Percentiles rank a stretch among this genome's conserved stretches.
Conservation (phyloP, 164 flowering plant genomes). For the Taxillus chinensis region DNA sequence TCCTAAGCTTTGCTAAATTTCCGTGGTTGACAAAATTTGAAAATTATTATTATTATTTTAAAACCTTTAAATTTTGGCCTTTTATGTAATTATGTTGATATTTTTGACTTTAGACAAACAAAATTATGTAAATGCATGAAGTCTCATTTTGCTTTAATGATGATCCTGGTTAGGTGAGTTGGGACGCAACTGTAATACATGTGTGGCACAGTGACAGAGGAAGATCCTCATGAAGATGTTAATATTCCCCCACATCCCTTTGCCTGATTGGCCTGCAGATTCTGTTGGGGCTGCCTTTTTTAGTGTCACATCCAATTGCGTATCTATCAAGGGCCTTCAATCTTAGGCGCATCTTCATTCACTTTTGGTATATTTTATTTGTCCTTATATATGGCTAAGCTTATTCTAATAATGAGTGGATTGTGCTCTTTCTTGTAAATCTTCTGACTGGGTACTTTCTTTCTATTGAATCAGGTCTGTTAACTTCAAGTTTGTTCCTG, state of each 20-base stretch:
- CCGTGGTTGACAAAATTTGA: no score
- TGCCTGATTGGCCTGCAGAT: slow-evolving; percentile 54
- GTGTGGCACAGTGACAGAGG: neutral
- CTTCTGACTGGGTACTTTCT: neutral
- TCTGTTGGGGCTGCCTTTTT: slow-evolving; percentile 71
- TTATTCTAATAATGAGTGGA: neutral
- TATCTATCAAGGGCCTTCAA: slow-evolving; percentile 83
- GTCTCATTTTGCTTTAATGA: neutral
- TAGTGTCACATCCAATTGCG: slow-evolving; percentile 59
- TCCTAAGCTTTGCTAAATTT: no score
- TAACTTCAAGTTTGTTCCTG: slow-evolving; percentile 90
- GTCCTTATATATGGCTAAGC: neutral
- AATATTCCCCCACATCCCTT: slow-evolving; percentile 9
- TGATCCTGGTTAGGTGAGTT: slow-evolving; percentile 33
- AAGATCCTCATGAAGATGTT: slow-evolving; percentile 7
- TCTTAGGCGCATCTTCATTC: slow-evolving; percentile 96
- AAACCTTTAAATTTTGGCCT: no score
- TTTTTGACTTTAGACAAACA: no score
- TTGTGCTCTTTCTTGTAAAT: no score
- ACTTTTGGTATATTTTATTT: slow-evolving; percentile 60
- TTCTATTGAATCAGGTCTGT: slow-evolving; percentile 70
- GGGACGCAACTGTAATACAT: slow-evolving; percentile 10
- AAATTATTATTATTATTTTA: no score
- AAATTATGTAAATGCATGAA: neutral
- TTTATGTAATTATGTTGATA: no score